These are phyloP conservation scores for Penicillium steckii DNA, from an alignment of 495 filamentous ascomycete species.

Conservation along the genomic window DNA sequence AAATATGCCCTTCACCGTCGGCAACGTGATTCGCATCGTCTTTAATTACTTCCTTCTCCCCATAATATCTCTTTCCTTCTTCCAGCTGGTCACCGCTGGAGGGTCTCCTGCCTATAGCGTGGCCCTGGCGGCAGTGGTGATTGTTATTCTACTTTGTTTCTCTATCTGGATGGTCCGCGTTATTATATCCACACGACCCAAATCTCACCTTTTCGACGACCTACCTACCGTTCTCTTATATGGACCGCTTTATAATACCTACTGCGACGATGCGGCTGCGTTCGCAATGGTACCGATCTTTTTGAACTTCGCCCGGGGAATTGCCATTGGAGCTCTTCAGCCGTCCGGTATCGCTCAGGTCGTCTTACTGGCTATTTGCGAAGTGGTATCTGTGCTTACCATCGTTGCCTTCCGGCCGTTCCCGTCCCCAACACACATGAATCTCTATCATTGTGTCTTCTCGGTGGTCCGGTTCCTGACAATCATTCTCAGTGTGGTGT, in stretches of 20 bases:
- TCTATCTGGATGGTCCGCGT: slow-evolving; percentile 75
- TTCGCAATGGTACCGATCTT: slow-evolving; percentile 86
- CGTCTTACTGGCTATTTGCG: slow-evolving; percentile 87
- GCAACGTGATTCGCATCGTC: slow-evolving; percentile 82
- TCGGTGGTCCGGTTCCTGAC: slow-evolving; percentile 72
- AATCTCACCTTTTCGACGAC: slow-evolving; percentile 87
- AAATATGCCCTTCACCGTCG: slow-evolving; percentile 89
- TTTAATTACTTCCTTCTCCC: slow-evolving; percentile 91
- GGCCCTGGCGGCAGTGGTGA: slow-evolving; percentile 68
- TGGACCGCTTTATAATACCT: slow-evolving; percentile 97
- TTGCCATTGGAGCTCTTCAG: slow-evolving; percentile 89
- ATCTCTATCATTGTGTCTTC: slow-evolving; percentile 86
- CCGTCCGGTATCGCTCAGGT: slow-evolving; percentile 91
- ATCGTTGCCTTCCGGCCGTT: slow-evolving; percentile 89
- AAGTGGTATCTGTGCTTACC: slow-evolving; percentile 86
- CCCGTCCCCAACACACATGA: slow-evolving; percentile 94
- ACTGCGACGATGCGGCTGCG: slow-evolving; percentile 80
- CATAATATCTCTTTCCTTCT: slow-evolving; percentile 80
- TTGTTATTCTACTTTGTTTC: slow-evolving; percentile 69
- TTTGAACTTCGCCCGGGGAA: slow-evolving; percentile 77
- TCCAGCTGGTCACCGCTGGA: slow-evolving; percentile 78
- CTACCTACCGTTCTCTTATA: slow-evolving; percentile 85
- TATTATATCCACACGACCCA: slow-evolving; percentile 76
- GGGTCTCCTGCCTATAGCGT: slow-evolving; percentile 67
- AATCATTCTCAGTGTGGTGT: slow-evolving; percentile 81